Evolutionary conservation across 106 monocot genomes (phyloP), one percentile per base, ranked within the genome.

Genomic region (Apostasia ramifera): DNA sequence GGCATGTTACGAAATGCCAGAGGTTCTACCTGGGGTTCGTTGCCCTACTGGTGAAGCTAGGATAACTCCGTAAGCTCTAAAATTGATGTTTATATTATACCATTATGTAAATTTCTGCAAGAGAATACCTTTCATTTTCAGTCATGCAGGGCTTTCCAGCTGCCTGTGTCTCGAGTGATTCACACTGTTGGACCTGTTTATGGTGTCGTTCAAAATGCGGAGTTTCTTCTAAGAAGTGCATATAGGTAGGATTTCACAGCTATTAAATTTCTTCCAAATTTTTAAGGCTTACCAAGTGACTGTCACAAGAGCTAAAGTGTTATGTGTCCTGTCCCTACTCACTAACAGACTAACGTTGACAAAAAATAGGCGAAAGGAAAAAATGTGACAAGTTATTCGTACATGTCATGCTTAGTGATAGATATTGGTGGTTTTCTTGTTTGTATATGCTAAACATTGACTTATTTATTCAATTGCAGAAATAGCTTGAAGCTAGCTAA

Each of bases 31-130:
- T 66, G 84, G 83, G 52, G 82, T 92, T 26, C 83, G 95, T 4
- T 97, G 95, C 60, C 92, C 95, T 7, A 85, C 84, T 70, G 95
- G 95, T 57, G 89, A 97, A 86, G 89, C 95, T 48, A 84, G 95
- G 69, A 84, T 92, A 60, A 97, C 95, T 7, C 84, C 82, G 95
- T 95, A 66, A 63, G 74, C 74, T 15, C 66, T 71, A 66, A 6
- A 72, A 71, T 6, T 59, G 14, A 56, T 44, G 47, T 77, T 14
- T 63, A 39, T 65, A 12, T 53, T 55, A 14, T 14, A n/a, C 49
- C 42, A 11, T n/a, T n/a, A 14, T 5, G 41, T n/a, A 13, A 64
- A n/a, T 26, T 64, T 64, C 45, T 1, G 5, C 5, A 47, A 9
- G 15, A 64, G 8, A 47, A 15, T 47, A 26, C 9, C 44, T 43